Conservation (phyloP, 2,329 filamentous ascomycete genomes). For the Pyricularia sp. region DNA sequence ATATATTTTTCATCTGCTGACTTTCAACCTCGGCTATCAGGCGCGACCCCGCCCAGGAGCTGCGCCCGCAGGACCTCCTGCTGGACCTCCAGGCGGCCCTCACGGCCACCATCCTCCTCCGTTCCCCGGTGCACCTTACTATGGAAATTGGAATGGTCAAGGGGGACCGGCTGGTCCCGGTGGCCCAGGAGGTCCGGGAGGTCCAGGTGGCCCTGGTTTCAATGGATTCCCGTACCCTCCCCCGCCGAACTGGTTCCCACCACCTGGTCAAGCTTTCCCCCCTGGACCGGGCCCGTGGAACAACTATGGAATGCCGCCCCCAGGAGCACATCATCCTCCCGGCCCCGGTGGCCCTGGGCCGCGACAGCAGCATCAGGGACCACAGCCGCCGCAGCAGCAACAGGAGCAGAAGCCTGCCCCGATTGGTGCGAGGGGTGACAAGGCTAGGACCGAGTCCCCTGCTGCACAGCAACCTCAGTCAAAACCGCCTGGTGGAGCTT, state of each 20-base stretch:
- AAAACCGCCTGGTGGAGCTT: constrained; percentile 38
- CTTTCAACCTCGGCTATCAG: constrained; percentile 13
- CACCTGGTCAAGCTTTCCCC: constrained; percentile 25
- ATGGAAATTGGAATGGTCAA: constrained; percentile 5
- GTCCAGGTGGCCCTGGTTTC: constrained; percentile 25
- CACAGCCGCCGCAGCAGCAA: constrained; percentile 18
- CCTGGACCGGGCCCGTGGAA: constrained; percentile 57
- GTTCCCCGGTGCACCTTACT: constrained; percentile 1
- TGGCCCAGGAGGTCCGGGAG: constrained; percentile 1
- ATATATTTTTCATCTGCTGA: constrained; percentile 5
- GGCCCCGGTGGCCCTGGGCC: constrained; percentile 17
- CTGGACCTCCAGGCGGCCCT: constrained; percentile 5
- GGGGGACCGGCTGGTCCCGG: constrained; percentile 17
- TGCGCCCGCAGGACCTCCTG: constrained; percentile 13
- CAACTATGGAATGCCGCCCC: constrained; percentile 53
- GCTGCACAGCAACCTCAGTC: constrained; percentile 27
- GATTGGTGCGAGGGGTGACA: constrained; percentile 40
- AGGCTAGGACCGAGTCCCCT: constrained; percentile 29
- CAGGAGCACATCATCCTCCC: constrained; percentile 14
- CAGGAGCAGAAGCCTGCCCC: constrained; percentile 36
- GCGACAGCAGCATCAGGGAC: constrained; percentile 14
- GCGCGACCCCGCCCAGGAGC: constrained; percentile 9
- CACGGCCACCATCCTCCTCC: neutral
- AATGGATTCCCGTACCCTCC: constrained; percentile 69
- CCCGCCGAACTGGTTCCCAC: constrained; percentile 62